phyloP scores from a whole-genome alignment of 2,329 filamentous ascomycete species.

The Reticulascus tulasneorum region DNA sequence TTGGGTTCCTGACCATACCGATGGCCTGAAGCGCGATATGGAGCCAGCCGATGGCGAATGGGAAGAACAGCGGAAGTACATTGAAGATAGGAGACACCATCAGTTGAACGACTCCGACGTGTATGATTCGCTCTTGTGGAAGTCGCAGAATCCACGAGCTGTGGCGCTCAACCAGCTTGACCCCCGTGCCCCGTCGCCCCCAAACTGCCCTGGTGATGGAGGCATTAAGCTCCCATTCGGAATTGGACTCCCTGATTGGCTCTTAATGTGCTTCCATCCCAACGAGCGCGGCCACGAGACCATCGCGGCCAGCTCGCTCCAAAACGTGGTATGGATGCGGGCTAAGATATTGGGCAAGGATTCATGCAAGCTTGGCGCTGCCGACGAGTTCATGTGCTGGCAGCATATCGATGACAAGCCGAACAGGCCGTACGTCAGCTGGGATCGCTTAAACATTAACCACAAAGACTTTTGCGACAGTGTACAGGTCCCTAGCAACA shows the following conservation, averaged over 20 bases:
- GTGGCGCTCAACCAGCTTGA: conserved; percentile 18
- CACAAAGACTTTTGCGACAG: conserved; percentile 24
- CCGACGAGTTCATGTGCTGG: conserved; percentile 22
- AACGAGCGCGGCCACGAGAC: conserved; percentile 22
- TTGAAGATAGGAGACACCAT: conserved; percentile 5
- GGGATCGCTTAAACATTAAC: conserved; percentile 17
- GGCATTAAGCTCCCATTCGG: conserved; percentile 10
- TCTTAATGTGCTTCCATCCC: conserved; percentile 27
- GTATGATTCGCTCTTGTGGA: conserved; percentile 20
- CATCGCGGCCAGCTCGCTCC: conserved; percentile 23
- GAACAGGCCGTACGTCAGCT: conserved; percentile 17
- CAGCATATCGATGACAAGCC: conserved; percentile 17
- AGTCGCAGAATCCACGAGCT: conserved; percentile 18
- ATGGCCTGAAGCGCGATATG: too few relatives aligned
- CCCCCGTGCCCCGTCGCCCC: conserved; percentile 15
- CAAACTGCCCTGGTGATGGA: conserved; percentile 18
- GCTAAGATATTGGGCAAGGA: conserved; percentile 16
- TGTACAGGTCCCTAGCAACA: conserved; percentile 12
- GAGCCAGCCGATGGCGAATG: not conserved
- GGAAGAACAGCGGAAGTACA: conserved; percentile 2
- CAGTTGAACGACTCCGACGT: conserved; percentile 9
- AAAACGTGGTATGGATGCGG: conserved; percentile 13
- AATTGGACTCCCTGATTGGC: conserved; percentile 24
- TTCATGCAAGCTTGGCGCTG: conserved; percentile 10
- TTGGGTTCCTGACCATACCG: too few relatives aligned